phyloP scores from a whole-genome alignment of 345 rosid species.

The Cochlearia excelsa region DNA sequence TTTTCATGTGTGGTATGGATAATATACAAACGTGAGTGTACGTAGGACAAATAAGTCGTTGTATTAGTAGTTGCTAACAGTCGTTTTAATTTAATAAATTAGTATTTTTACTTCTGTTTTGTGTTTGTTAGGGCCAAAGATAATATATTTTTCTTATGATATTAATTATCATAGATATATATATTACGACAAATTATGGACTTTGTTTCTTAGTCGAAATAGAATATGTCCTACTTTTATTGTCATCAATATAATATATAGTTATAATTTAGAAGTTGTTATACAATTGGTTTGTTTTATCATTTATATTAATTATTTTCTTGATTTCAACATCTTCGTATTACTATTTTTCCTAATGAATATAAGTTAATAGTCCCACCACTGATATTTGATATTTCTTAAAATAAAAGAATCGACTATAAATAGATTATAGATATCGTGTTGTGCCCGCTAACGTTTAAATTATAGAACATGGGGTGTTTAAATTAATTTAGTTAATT shows the following conservation, averaged over 20 bases:
- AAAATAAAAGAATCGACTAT: background rate
- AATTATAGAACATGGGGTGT: slow-evolving; percentile 35
- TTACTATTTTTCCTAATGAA: background rate
- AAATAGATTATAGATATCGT: slow-evolving; percentile 23
- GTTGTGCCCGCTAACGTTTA: slow-evolving; percentile 23
- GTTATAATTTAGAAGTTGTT: too few relatives aligned
- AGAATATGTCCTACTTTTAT: slow-evolving; percentile 1
- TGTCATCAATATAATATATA: slow-evolving; percentile 9
- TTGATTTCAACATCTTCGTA: too few relatives aligned
- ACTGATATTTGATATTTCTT: slow-evolving; percentile 9
- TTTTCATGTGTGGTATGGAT: slow-evolving; percentile 13
- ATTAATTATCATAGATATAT: slow-evolving; percentile 21
- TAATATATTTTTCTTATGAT: slow-evolving; percentile 20
- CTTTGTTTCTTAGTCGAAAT: slow-evolving; percentile 5
- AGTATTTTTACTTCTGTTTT: background rate
- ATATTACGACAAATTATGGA: slow-evolving; percentile 27
- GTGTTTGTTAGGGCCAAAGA: slow-evolving; percentile 20
- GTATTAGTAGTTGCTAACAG: slow-evolving; percentile 23
- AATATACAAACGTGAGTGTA: slow-evolving; percentile 16
- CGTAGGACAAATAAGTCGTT: slow-evolving; percentile 35
- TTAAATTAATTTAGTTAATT: slow-evolving; percentile 4
- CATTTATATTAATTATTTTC: too few relatives aligned
- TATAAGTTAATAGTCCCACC: slow-evolving; percentile 5
- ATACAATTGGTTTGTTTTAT: too few relatives aligned
- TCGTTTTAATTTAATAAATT: slow-evolving; percentile 19